Conservation (phyloP, 768 basidiomycete genomes). For the Lentinula boryana region DNA sequence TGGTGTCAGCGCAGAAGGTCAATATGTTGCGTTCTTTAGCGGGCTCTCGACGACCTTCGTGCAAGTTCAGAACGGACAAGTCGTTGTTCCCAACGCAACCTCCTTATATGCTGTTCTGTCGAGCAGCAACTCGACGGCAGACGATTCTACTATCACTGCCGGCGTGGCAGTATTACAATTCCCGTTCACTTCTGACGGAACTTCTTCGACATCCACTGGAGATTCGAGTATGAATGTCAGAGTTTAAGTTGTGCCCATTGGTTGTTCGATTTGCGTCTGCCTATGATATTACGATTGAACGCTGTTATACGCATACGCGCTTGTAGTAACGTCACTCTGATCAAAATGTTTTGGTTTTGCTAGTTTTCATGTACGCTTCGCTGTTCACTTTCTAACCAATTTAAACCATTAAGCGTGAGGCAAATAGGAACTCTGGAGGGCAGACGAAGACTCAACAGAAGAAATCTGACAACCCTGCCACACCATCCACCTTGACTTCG, state of each 20-base stretch:
- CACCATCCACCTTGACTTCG: no score
- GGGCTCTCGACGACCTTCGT: slow-evolving; percentile 25
- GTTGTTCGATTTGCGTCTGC: accelerated
- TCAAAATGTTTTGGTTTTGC: no score
- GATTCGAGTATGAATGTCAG: background rate
- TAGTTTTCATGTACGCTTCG: no score
- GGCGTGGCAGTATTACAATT: background rate
- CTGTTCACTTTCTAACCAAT: no score
- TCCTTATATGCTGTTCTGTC: background rate
- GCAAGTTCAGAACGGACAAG: background rate
- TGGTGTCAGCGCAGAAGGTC: slow-evolving; percentile 7
- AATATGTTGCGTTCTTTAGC: slow-evolving; percentile 34
- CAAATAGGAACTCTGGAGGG: no score
- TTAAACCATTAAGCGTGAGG: no score
- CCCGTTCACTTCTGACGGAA: background rate
- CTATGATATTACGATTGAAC: no score
- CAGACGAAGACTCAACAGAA: no score
- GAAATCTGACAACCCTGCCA: no score
- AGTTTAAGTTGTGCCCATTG: no score
- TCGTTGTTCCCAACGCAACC: background rate
- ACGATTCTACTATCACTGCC: background rate
- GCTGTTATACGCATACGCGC: no score
- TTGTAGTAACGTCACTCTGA: no score
- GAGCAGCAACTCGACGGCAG: background rate
- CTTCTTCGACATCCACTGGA: slow-evolving; percentile 8